Percentiles rank a stretch among this genome's conserved stretches.
Conservation (phyloP, 2,329 filamentous ascomycete species). For the Paecilomyces fulvus region DNA sequence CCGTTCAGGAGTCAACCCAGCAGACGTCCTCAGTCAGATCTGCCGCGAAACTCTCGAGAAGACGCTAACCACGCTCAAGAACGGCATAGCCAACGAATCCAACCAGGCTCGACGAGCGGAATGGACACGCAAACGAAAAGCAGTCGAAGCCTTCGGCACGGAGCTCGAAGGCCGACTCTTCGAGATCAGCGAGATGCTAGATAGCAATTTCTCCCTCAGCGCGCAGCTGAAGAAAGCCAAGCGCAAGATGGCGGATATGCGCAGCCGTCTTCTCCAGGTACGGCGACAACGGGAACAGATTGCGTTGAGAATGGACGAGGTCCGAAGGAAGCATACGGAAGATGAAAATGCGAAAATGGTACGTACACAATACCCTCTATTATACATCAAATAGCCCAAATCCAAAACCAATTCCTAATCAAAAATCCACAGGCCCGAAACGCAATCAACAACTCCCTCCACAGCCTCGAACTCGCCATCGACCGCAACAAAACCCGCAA, state of each 20-base stretch:
- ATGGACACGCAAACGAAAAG: slow-evolving; percentile 38
- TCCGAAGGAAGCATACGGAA: slow-evolving; percentile 34
- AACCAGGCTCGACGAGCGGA: slow-evolving; percentile 31
- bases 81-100: slow-evolving; percentile 31
- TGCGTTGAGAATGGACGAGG: slow-evolving; percentile 42
- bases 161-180: slow-evolving; percentile 43
- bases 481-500: slow-evolving; percentile 26
- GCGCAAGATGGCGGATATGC: slow-evolving; percentile 37
- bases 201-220: slow-evolving; percentile 41
- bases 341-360: slow-evolving; percentile 30
- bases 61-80: slow-evolving; percentile 34
- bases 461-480: slow-evolving; percentile 33
- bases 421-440: slow-evolving; percentile 24
- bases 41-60: slow-evolving; percentile 43
- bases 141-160: slow-evolving; percentile 40
- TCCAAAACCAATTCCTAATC: background rate
- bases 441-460: slow-evolving; percentile 35
- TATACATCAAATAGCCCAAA: background rate
- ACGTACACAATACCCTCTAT: slow-evolving; percentile 4
- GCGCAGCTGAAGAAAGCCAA: slow-evolving; percentile 38
- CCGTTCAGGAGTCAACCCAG: slow-evolving; percentile 35
- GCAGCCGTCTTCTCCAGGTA: slow-evolving; percentile 40
- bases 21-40: slow-evolving; percentile 44
- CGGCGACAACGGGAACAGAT: slow-evolving; percentile 42
- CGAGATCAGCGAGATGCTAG: slow-evolving; percentile 44